Evolutionary conservation across 78 protist genomes (phyloP).

Genomic region (Neovahlkampfia damariscottae): DNA sequence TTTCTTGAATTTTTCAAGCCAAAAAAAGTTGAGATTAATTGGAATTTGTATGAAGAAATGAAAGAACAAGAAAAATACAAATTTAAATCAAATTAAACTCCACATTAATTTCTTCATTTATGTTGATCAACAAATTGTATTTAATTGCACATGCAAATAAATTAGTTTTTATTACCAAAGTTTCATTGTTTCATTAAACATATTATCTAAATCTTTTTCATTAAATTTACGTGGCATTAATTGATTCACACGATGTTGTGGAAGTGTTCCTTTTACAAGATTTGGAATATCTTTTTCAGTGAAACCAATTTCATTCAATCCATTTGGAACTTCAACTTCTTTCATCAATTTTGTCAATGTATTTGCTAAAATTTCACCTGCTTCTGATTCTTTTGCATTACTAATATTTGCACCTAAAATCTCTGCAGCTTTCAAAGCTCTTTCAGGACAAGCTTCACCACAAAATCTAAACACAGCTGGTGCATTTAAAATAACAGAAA

Average conservation of each 20-base stretch:
- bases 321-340: background rate
- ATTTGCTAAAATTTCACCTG: conserved; percentile 8
- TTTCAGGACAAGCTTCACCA: background rate
- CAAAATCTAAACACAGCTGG: background rate
- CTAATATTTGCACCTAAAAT: background rate
- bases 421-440: conserved; percentile 9
- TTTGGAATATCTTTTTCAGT: background rate
- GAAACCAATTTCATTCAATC: background rate
- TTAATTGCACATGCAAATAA: too few species aligned
- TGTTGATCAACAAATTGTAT: too few species aligned
- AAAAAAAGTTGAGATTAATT: too few species aligned
- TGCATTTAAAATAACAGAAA: conserved; percentile 3
- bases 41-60: too few species aligned
- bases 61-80: too few species aligned
- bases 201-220: background rate
- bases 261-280: background rate
- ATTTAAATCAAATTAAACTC: too few species aligned
- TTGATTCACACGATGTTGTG: conserved; percentile 8
- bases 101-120: too few species aligned
- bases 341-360: background rate
- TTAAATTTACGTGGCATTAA: background rate
- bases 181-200: background rate
- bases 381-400: background rate
- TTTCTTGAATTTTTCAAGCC: too few species aligned
- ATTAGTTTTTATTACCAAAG: background rate